Conservation (phyloP, 441 rosid genomes). For the Euphorbia corollata region DNA sequence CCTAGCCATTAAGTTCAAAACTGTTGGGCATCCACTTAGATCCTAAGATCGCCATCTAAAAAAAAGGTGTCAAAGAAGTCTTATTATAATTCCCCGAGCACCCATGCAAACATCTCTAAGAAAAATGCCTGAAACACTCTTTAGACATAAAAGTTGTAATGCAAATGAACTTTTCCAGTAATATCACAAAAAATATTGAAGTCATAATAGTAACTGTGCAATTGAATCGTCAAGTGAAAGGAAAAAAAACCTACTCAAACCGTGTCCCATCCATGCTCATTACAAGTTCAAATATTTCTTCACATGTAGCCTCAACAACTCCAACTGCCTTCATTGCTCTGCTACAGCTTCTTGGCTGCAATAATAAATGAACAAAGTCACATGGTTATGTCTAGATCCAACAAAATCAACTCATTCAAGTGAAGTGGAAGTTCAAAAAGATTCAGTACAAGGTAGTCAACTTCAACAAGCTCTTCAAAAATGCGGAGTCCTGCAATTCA, state of each 20-base stretch:
- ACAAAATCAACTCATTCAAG: slow-evolving; percentile 17
- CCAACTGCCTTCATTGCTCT: slow-evolving; percentile 99
- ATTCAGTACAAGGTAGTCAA: slow-evolving; percentile 88
- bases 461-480: slow-evolving; percentile 99
- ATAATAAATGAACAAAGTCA: slow-evolving; percentile 23
- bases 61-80: neutral
- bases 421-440: slow-evolving; percentile 17
- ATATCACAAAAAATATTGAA: slow-evolving; percentile 13
- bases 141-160: neutral
- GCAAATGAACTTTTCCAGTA: slow-evolving; percentile 1
- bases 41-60: neutral
- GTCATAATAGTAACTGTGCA: slow-evolving; percentile 4
- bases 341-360: slow-evolving; percentile 99
- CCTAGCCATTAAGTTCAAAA: too few relatives aligned
- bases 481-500: slow-evolving; percentile 85
- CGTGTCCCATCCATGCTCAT: slow-evolving; percentile 99
- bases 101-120: neutral
- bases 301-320: slow-evolving; percentile 95
- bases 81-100: neutral
- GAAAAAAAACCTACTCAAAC: slow-evolving; percentile 79
- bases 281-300: slow-evolving; percentile 93
- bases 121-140: slow-evolving; percentile 6
- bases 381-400: slow-evolving; percentile 21
- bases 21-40: neutral
- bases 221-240: slow-evolving; percentile 16